Evolutionary conservation across 352 stramenopile genomes (phyloP).

Genomic region (Pythium graminicola): DNA sequence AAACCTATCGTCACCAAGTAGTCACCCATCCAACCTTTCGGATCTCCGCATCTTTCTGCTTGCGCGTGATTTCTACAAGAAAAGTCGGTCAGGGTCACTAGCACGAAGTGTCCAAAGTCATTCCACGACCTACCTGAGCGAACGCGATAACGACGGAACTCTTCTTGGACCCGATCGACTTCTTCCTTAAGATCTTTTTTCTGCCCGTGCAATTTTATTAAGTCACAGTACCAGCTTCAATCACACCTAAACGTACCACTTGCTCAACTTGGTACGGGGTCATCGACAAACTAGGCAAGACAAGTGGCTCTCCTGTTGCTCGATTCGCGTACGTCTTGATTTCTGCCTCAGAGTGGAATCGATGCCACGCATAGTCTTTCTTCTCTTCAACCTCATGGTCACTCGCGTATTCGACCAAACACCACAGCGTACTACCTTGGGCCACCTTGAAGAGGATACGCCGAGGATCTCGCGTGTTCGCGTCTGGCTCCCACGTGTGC

Average conservation of each 20-base stretch:
- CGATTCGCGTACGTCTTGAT: conserved; percentile 52
- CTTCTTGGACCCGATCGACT: conserved; percentile 78
- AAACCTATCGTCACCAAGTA: background rate
- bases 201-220: conserved; percentile 37
- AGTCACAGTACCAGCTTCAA: no score
- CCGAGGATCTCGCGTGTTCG: conserved; percentile 45
- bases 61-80: conserved; percentile 71
- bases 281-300: conserved; percentile 57
- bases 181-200: conserved; percentile 78
- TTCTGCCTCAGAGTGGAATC: conserved; percentile 55
- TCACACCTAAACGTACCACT: conserved; percentile 58
- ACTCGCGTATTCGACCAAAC: conserved; percentile 72
- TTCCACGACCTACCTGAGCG: conserved; percentile 36
- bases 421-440: conserved; percentile 58
- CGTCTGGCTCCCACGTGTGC: conserved; percentile 48
- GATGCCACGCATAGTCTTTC: conserved; percentile 63
- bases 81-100: background rate
- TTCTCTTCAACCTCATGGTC: conserved; percentile 65
- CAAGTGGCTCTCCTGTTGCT: conserved; percentile 53
- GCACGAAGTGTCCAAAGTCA: background rate
- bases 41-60: conserved; percentile 85
- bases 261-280: conserved; percentile 67
- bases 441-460: conserved; percentile 65
- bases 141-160: conserved; percentile 83
- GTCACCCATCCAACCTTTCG: conserved; percentile 46